Conservation (phyloP, 75 land plant species). For the Cunninghamia lanceolata region DNA sequence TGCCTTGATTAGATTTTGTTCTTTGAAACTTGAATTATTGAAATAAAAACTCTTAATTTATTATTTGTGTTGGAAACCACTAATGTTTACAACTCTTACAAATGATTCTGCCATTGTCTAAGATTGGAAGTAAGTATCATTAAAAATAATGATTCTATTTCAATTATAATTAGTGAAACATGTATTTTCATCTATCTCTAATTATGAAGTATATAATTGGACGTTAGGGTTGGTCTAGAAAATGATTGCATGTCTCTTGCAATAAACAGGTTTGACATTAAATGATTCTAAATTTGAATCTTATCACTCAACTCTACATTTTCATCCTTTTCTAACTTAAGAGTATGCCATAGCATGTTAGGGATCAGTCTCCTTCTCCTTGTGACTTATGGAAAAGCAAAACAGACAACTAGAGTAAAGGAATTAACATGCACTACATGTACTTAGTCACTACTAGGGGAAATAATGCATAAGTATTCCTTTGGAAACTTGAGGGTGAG, state of each 20-base stretch:
- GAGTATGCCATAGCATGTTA: background rate
- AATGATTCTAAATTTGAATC: background rate
- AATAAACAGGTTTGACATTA: background rate
- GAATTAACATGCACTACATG: background rate
- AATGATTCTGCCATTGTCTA: background rate
- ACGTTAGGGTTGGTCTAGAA: background rate
- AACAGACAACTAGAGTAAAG: background rate
- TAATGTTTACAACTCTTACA: background rate
- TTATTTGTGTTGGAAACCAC: background rate
- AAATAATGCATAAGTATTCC: background rate
- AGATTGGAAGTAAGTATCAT: background rate
- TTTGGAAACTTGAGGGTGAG: background rate
- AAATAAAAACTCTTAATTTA: background rate
- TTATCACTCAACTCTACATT: background rate
- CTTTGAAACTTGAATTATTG: background rate
- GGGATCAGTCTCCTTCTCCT: background rate
- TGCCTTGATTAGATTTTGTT: background rate
- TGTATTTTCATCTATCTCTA: background rate
- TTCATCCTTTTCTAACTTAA: background rate
- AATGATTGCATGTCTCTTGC: background rate
- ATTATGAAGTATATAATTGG: background rate
- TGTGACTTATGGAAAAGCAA: background rate
- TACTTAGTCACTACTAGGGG: background rate
- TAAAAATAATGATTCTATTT: background rate
- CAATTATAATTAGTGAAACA: background rate